Percentiles rank a stretch among this genome's conserved stretches.
Conservation (phyloP, 345 rosid genomes). For the Citrus medica region DNA sequence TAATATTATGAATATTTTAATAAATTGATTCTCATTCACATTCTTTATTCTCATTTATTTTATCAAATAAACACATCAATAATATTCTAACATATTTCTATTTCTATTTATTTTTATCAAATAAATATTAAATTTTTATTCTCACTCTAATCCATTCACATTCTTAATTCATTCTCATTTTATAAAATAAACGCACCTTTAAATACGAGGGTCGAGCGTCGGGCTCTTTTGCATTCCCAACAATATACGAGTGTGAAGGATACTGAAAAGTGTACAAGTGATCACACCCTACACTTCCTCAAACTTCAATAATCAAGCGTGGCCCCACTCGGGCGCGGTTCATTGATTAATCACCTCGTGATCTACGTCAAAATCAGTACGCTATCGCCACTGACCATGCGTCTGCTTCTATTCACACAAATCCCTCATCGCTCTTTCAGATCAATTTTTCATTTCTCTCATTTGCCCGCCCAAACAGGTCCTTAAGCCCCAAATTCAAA, state of each 20-base stretch:
- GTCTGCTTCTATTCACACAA: no score
- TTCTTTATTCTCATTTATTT: no score
- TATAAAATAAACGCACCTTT: fast-evolving
- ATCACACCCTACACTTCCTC: background rate
- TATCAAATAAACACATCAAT: fast-evolving
- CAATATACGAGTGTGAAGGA: background rate
- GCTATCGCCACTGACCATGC: no score
- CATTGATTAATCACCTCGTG: background rate
- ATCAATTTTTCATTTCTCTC: background rate
- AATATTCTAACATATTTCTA: fast-evolving
- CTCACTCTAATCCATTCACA: fast-evolving
- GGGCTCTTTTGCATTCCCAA: no score
- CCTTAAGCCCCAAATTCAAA: constrained; percentile 15
- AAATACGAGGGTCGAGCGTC: no score
- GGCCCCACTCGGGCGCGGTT: background rate
- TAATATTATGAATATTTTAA: no score
- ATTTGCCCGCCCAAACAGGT: constrained; percentile 23
- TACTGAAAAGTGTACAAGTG: background rate
- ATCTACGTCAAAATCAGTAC: background rate
- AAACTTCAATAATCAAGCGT: background rate
- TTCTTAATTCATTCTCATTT: no score
- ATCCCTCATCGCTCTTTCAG: background rate
- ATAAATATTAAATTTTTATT: no score
- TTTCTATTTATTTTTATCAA: fast-evolving
- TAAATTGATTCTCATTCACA: no score